Conservation (phyloP, 305 asterid species). For the Stenogyne calaminthoides region DNA sequence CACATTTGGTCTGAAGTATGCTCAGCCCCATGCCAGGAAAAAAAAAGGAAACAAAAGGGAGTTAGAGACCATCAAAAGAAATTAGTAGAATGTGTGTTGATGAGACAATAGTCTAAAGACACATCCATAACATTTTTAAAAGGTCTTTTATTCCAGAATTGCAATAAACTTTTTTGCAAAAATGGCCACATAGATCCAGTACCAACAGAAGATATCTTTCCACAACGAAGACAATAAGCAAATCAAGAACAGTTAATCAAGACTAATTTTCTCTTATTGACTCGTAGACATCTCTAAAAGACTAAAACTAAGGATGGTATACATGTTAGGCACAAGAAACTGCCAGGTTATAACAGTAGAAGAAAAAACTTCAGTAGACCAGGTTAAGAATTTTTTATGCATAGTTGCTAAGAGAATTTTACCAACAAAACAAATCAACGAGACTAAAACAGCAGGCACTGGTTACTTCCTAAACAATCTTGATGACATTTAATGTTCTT, state of each 20-base stretch:
- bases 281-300: background rate
- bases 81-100: background rate
- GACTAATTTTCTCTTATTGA: background rate
- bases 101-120: slow-evolving; percentile 11
- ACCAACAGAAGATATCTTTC: slow-evolving; percentile 10
- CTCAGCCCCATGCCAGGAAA: slow-evolving; percentile 45
- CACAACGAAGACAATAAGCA: background rate
- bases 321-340: background rate
- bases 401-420: background rate
- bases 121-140: background rate
- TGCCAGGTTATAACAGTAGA: background rate
- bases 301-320: background rate
- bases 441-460: background rate
- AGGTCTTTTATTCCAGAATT: background rate
- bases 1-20: slow-evolving; percentile 78
- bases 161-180: background rate
- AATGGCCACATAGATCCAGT: background rate
- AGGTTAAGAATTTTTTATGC: background rate
- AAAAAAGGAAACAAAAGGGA: slow-evolving; percentile 23
- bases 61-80: slow-evolving; percentile 29
- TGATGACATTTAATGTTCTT: background rate
- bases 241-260: slow-evolving; percentile 5
- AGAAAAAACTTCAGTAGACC: background rate
- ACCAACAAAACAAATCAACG: background rate
- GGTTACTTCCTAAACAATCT: background rate